Evolutionary conservation across 108 stramenopile species (phyloP).

Genomic region (Nitzschia sp.): DNA sequence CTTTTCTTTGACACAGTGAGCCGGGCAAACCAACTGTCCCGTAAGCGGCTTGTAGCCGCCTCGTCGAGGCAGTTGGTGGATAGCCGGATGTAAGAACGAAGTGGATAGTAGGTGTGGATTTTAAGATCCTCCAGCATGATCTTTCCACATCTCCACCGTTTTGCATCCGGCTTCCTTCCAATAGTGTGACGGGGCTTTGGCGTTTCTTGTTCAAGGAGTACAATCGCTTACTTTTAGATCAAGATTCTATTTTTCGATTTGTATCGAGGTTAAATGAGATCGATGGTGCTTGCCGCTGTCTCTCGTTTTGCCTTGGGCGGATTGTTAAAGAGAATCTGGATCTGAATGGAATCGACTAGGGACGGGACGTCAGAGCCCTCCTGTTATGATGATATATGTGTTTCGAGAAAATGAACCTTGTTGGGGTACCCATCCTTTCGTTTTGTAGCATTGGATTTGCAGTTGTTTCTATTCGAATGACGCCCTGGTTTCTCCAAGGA

Average conservation of each 20-base stretch:
- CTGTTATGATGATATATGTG: too few relatives aligned
- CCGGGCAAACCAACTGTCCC: conserved; percentile 85
- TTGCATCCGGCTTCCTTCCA: conserved; percentile 17
- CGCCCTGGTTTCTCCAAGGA: conserved; percentile 36
- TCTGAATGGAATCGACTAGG: too few relatives aligned
- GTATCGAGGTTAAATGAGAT: too few relatives aligned
- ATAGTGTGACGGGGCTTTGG: conserved; percentile 4
- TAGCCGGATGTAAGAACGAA: conserved; percentile 28
- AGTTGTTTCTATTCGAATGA: conserved; percentile 31
- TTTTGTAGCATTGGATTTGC: not conserved
- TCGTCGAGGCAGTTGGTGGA: conserved; percentile 19
- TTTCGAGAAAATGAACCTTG: not conserved
- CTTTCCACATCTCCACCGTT: conserved; percentile 9
- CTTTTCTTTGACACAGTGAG: conserved; percentile 34
- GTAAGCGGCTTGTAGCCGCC: conserved; percentile 38
- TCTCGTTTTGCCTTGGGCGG: not conserved
- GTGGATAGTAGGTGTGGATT: conserved; percentile 29
- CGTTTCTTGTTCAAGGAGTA: not conserved
- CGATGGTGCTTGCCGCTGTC: not conserved
- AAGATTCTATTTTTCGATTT: too few relatives aligned
- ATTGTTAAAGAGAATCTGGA: too few relatives aligned
- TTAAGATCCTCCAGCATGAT: conserved; percentile 10
- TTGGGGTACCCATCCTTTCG: not conserved
- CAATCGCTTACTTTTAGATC: too few relatives aligned
- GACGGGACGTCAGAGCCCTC: too few relatives aligned